Evolutionary conservation across 2,329 filamentous ascomycete species (phyloP), one percentile per base, ranked within the genome.

Genomic region (Fusarium sp.): DNA sequence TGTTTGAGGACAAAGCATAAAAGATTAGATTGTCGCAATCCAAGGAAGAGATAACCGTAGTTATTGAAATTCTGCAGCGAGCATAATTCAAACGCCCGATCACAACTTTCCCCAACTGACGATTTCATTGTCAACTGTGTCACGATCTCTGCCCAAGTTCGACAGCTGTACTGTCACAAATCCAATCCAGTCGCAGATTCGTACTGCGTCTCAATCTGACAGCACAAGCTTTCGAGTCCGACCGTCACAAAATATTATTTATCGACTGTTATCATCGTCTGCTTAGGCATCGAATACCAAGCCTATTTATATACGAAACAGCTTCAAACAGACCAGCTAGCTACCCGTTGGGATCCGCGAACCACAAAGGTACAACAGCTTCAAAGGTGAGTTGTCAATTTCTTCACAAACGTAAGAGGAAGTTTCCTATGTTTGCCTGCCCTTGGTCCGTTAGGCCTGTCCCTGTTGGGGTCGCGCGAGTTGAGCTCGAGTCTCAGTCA

Each of bases 401-500:
- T 23, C 35, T 59, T 44, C 44, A 61, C 49, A 68, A 70, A 73
- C 66, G 41, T 57, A 60, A 60, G 57, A 69, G 54, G 57, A 64
- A 52, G 41, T 58, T 69, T 59, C 42, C 52, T 60, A 39, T 35
- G 48, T 29, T 63, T 73, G 72, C 74, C 74, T 73, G 72, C 74
- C 74, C 64, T 76, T 76, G 74, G 72, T 75, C 74, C 72, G 72
- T 72, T 67, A 63, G 63, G 74, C 74, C 65, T 75, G 62, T 74
- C 71, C 73, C 63, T 65, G 64, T 72, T 71, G 61, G 27, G 33
- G 29, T 57, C 48, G 56, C 21, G 49, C 25, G 51, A 58, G 60
- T 64, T 58, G 66, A 64, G 64, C 66, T 69, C 58, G 44, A 69
- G 33, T 46, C 60, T 70, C 54, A 54, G 65, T 69, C 66, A 58